Evolutionary conservation across 2,329 filamentous ascomycete species (phyloP).

Genomic region (Dactylonectria estremocensis): DNA sequence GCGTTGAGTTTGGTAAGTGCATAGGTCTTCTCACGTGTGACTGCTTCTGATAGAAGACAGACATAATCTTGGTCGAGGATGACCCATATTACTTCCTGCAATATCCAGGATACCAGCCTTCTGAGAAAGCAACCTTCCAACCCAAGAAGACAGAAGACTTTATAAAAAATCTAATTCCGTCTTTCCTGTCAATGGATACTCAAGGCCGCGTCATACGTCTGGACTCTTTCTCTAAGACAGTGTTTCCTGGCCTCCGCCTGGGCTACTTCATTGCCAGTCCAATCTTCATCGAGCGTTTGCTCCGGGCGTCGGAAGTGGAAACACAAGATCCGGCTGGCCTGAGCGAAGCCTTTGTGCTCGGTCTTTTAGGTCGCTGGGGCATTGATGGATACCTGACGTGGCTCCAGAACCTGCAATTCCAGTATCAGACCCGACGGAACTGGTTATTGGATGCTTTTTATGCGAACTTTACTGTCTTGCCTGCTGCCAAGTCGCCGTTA

Average conservation of each 20-base stretch:
- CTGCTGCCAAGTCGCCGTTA: constrained; percentile 36
- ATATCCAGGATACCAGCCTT: constrained; percentile 37
- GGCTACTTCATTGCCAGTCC: constrained; percentile 63
- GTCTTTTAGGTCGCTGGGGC: constrained; percentile 74
- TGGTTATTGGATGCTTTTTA: constrained; percentile 72
- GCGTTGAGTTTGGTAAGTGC: constrained; percentile 49
- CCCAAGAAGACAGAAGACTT: constrained; percentile 32
- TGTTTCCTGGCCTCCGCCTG: constrained; percentile 29
- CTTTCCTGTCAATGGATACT: constrained; percentile 44
- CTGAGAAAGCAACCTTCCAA: neutral
- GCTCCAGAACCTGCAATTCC: constrained; percentile 77
- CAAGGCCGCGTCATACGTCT: constrained; percentile 48
- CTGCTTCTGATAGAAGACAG: neutral
- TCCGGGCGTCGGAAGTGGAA: constrained; percentile 60
- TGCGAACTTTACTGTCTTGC: constrained; percentile 36
- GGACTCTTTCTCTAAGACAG: constrained; percentile 44
- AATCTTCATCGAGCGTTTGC: constrained; percentile 49
- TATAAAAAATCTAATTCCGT: constrained; percentile 37
- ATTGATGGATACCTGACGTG: constrained; percentile 82
- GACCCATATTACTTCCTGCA: constrained; percentile 49
- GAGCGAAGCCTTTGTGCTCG: constrained; percentile 62
- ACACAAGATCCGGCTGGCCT: constrained; percentile 80
- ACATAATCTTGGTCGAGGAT: constrained; percentile 37
- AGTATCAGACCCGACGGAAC: constrained; percentile 78
- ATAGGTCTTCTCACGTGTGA: neutral